Conservation (phyloP, 768 basidiomycete species). For the Rhodotorula kratochvilovae region DNA sequence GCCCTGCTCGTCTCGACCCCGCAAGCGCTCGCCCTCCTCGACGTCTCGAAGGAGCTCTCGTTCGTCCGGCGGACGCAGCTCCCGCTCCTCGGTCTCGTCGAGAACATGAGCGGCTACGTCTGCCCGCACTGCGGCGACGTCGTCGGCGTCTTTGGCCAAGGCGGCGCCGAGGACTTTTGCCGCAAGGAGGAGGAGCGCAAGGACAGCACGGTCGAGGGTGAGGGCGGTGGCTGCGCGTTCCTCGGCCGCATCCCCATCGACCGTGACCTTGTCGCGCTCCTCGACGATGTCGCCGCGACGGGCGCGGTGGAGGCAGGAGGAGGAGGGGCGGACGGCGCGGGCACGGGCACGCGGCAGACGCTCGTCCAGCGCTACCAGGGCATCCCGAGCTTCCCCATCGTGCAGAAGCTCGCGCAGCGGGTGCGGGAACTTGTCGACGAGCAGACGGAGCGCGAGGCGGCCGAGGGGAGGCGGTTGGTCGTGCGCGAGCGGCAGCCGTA, state of each 20-base stretch:
- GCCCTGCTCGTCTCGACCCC: slow-evolving; percentile 94
- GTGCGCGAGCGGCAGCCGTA: not conserved
- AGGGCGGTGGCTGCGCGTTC: slow-evolving; percentile 59
- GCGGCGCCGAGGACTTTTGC: slow-evolving; percentile 70
- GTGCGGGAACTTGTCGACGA: slow-evolving; percentile 19
- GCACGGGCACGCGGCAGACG: not conserved
- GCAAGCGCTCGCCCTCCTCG: slow-evolving; percentile 90
- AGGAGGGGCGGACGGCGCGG: not conserved
- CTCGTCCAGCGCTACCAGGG: slow-evolving; percentile 30
- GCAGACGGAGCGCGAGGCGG: slow-evolving; percentile 15
- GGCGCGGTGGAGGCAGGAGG: not conserved
- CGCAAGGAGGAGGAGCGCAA: slow-evolving; percentile 33
- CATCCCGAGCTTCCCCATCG: slow-evolving; percentile 32
- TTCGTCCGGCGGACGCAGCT: slow-evolving; percentile 84
- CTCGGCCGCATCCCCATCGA: slow-evolving; percentile 89
- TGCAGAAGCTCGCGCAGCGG: slow-evolving; percentile 10
- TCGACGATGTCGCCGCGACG: slow-evolving; percentile 57
- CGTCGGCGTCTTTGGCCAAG: slow-evolving; percentile 88
- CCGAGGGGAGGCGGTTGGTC: not conserved
- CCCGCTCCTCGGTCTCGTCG: slow-evolving; percentile 84
- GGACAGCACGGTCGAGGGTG: slow-evolving; percentile 62
- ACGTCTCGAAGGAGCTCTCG: slow-evolving; percentile 91
- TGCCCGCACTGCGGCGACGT: slow-evolving; percentile 96
- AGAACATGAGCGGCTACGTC: slow-evolving; percentile 98
- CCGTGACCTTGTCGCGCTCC: slow-evolving; percentile 75